phyloP scores from a whole-genome alignment of 768 basidiomycete genomes.

The Chalciporus chontae region DNA sequence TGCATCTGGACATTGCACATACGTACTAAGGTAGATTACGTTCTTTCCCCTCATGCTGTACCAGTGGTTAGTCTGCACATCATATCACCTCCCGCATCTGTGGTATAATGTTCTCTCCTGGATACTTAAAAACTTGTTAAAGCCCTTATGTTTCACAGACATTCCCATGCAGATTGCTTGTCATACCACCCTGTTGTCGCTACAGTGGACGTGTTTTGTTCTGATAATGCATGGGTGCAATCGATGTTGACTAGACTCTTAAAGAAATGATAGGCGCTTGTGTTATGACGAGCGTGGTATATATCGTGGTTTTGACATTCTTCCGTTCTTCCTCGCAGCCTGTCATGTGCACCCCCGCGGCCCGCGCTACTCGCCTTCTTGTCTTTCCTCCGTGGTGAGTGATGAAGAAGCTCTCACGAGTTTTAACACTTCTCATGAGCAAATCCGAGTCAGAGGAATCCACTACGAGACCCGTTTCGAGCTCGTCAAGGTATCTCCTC shows the following conservation, averaged over 20 bases:
- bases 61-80: conserved; percentile 13
- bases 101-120: conserved; percentile 24
- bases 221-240: conserved; percentile 5
- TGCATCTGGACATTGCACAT: conserved; percentile 27
- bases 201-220: neutral
- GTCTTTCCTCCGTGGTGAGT: neutral
- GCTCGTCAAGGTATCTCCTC: neutral
- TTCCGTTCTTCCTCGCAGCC: neutral
- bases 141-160: conserved; percentile 7
- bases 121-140: conserved; percentile 1
- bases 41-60: conserved; percentile 20
- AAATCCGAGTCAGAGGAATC: neutral
- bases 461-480: neutral
- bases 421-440: neutral
- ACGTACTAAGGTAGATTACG: conserved; percentile 28
- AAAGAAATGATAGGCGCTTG: neutral
- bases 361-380: neutral
- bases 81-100: conserved; percentile 7
- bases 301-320: no score
- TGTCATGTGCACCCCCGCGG: neutral
- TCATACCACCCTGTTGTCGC: conserved; percentile 6
- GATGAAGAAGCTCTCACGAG: neutral
- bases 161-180: neutral
- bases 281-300: no score
- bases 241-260: neutral